A percentile compares a stretch with the other conserved stretches of the same genome.
These are phyloP conservation scores for Speleostelium caveatum DNA, from an alignment of 78 protist species.

Conservation along the genomic window DNA sequence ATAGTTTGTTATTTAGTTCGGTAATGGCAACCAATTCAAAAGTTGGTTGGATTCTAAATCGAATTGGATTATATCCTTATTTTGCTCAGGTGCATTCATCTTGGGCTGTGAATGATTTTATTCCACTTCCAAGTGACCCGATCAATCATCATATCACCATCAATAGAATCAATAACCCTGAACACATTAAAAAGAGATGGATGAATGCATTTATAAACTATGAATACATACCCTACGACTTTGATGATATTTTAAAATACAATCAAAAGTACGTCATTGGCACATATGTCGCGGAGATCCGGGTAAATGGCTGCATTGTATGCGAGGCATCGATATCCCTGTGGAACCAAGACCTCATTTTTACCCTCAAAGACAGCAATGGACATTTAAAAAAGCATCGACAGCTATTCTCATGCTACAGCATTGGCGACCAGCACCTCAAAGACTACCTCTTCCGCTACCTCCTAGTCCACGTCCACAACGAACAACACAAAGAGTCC, in stretches of 20 bases:
- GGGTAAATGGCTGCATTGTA: background rate
- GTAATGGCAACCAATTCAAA: background rate
- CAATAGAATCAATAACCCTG: background rate
- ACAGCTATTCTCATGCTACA: conserved; percentile 23
- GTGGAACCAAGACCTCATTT: too few relatives aligned
- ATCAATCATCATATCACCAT: too few relatives aligned
- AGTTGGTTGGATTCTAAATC: background rate
- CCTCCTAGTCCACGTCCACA: conserved; percentile 10
- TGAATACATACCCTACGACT: conserved; percentile 16
- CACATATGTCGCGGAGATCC: conserved; percentile 16
- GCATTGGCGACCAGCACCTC: conserved; percentile 4
- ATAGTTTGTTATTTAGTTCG: background rate
- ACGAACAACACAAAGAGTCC: background rate
- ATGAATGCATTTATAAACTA: background rate
- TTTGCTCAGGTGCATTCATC: conserved; percentile 33
- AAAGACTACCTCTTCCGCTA: conserved; percentile 7
- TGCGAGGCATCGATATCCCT: too few relatives aligned
- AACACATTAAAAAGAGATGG: background rate
- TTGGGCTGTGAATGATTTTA: background rate
- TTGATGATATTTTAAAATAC: conserved; percentile 5
- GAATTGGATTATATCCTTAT: background rate
- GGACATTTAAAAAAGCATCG: background rate
- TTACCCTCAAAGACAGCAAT: too few relatives aligned
- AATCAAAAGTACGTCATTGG: background rate
- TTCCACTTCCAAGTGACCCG: background rate